Evolutionary conservation across 2,329 filamentous ascomycete genomes (phyloP), one percentile per base, ranked within the genome.

Genomic region (Talaromyces sp.): DNA sequence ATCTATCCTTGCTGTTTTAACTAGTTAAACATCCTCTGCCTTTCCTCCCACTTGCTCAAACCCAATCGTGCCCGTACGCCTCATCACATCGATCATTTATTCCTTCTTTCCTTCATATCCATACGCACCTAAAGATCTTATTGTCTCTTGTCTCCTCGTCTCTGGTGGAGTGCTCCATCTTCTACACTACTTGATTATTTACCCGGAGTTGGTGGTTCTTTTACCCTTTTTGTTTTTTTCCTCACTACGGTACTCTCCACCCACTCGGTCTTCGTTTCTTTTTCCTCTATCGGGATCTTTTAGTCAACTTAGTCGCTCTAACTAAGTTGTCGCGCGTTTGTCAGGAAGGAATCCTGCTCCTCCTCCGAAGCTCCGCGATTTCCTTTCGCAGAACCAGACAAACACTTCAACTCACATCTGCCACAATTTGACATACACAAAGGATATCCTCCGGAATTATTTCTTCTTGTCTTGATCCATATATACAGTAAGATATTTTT

Each of bases 291-390:
- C 24, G 35, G 35, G 35, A 33, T 33, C 56, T 58, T 13, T 58
- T 24, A 58, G 19, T 58, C 10, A n/a, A 41, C 56, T 59, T 41
- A 27, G 19, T 43, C 22, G 14, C 56, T 33, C 49, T 3, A 22
- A 59, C 56, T 58, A 58, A 58, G 52, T 43, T 59, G 45, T 45
- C 24, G 37, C 56, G 37, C 49, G 49, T 52, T 57, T 57, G 31
- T 11, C 35, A 39, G 56, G 37, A 41, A 27, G 22, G 37, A 59
- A 59, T 37, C 56, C 52, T 56, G 52, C 33, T 56, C 52, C 33
- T 56, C 52, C n/a, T 56, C 33, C 19, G 52, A 56, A 56, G 52
- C 52, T 37, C 52, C 49, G 49, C 49, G 27, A 33, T 52, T 52
- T 52, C 24, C 47, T 56, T 19, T 35, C 50, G 33, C 52, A 56